Base-by-base conservation (phyloP, 1,284 basidiomycete species). In the Hortiboletus rubellus region DNA sequence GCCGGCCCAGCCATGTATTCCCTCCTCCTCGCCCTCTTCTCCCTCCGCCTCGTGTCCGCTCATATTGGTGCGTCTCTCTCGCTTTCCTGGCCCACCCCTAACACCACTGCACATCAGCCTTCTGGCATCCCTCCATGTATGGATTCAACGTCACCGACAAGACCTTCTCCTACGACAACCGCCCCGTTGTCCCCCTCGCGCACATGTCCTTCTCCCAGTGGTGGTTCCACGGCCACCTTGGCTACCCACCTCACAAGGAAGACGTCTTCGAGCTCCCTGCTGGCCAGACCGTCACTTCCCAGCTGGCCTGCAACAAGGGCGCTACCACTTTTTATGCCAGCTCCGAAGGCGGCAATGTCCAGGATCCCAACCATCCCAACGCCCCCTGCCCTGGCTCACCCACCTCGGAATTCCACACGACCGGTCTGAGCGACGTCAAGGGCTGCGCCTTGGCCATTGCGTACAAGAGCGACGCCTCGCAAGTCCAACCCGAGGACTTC, bases 361-460 rank as follows among this genome's bases (percentile, higher is more conserved):
- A 79, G 22, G 67, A 79, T 2, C 59, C 55, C 2, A 48, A 54
- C 30, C 2, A 69, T 6, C 66, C 73, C 15, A 66, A 71, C 43
- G 69, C 79, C 55, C 75, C 78, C 2, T 87, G 85, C 61, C 82
- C 83, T 0, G 74, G 76, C 2, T 72, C 77, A 0, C 72, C 77
- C 1, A 67, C 68, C 11, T 57, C 72, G 0, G 72, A 72, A 33
- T 86, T 76, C 68, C 86, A 90, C 64, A 84, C 84, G 1, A 78
- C 72, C 0, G 81, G 80, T 0, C 55, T 79, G 2, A 68, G 77
- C 55, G 84, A 86, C 62, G 72, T 85, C 49, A 81, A 77, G 44
- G 88, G 89, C 11, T 88, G 87, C 63, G 84, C 78, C 5, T 74
- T 92, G 38, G 85, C 81, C 4, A 90, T 92, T 60, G 82, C 86